Evolutionary conservation across 129 eudicot genomes (phyloP).

Genomic region (Ambrosia artemisiifolia): DNA sequence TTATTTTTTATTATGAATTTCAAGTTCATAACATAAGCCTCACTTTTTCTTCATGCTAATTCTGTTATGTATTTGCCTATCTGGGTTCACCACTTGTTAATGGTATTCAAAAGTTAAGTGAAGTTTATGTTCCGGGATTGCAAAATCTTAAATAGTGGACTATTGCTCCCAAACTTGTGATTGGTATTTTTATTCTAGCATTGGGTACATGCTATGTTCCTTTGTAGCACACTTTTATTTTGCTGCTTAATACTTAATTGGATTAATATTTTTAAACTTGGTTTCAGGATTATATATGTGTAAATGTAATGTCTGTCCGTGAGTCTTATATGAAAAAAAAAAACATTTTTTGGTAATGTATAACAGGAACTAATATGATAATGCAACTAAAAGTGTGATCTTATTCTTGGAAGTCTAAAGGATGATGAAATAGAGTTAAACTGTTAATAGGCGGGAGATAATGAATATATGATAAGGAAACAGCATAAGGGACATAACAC

Average conservation of each 20-base stretch:
- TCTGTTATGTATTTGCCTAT: neutral
- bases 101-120: neutral
- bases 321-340: neutral
- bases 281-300: no score
- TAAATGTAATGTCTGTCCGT: neutral
- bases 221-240: neutral
- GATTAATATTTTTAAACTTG: no score
- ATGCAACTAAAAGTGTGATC: neutral
- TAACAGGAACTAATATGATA: neutral
- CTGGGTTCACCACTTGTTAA: neutral
- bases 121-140: constrained; percentile 11
- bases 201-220: neutral
- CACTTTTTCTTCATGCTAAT: neutral
- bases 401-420: neutral
- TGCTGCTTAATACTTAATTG: no score
- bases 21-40: neutral
- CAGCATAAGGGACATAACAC: neutral
- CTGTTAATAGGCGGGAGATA: neutral
- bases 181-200: constrained; percentile 4
- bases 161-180: neutral
- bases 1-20: neutral
- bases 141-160: neutral
- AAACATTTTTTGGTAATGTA: neutral
- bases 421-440: neutral
- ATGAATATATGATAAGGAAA: neutral